Evolutionary conservation across 139 green algal species (phyloP), one percentile per base, ranked within the genome.

Genomic region (Pleodorina starrii): DNA sequence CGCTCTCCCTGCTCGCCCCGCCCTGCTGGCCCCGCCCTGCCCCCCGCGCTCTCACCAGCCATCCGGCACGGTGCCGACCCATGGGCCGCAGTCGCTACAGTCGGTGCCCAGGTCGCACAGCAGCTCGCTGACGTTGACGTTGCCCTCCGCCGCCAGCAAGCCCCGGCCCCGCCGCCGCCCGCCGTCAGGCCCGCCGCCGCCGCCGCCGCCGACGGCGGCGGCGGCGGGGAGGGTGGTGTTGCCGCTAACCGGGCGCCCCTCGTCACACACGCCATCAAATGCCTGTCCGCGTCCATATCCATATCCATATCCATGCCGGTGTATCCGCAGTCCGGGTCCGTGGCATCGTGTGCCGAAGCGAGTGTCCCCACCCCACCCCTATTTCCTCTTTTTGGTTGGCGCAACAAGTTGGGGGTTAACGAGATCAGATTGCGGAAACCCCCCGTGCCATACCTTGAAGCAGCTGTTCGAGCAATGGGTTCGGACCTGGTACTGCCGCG

Each of bases 101-200:
- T 92, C 90, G 2, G 77, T 92, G 9, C 90, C 90, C 68, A 92
- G 79, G 69, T 92, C 90, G 32, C 90, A 92, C 1, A 87, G 23
- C 48, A 89, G 48, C 36, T 44, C 11, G 27, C 0, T 54, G 1
- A 92, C 66, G 19, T 73, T 48, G n/a, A 27, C 17, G 9, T 79
- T 60, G 40, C 60, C 80, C 63, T 87, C 80, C 42, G 77, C 63
- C 3, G 25, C 57, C 79, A 36, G 35, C 51, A 85, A 12, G 21
- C 54, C 38, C 36, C 54, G 38, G 36, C 44, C 38, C 74, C 46
- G 29, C 44, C 44, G 44, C 12, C n/a, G n/a, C n/a, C n/a, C n/a
- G n/a, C n/a, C n/a, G n/a, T n/a, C n/a, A n/a, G n/a, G 44, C 19
- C 76, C 29, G 54, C 77, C 5, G 77, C 77, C 50, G 32, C 11